Base-by-base conservation (phyloP, 495 filamentous ascomycete genomes). In the Aspergillus nidulans region DNA sequence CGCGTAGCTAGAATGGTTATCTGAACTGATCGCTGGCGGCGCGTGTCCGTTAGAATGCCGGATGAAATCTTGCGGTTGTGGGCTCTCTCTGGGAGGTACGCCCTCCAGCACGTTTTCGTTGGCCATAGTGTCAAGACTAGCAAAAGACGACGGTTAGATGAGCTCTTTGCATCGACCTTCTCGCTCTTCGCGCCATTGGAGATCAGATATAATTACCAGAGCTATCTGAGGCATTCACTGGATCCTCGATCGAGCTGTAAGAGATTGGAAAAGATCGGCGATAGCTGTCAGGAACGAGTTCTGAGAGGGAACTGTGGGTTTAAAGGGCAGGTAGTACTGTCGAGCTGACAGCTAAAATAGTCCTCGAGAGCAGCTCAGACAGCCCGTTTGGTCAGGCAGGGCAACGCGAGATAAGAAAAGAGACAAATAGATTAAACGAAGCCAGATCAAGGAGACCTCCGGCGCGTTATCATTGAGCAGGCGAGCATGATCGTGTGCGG, bases 1-100 rank as follows among this genome's bases (percentile, higher is more conserved):
- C 19, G 77, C 69, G 53, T 83, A 81, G 43, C 70, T 67, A 23
- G 79, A 63, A 38, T 83, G 71, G 13, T 39, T 12, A 9, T 73
- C 38, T 23, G 44, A 21, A n/a, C 4, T 36, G 13, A 25, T 9
- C 9, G 36, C 24, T 30, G 32, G 21, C 6, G 23, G 13, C 15
- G 32, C 6, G 7, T 36, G n/a, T n/a, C 24, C 28, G 9, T 36
- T 16, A 23, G 23, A 20, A 46, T 16, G 38, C 34, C 44, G 26
- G 34, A 52, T 52, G 23, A 36, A 24, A 55, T 49, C 53, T 10
- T 43, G 26, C 6, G 28, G 24, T n/a, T n/a, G n/a, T 13, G 45
- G 10, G 25, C 9, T 44, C 20, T 44, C 45, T 36, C 18, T 32
- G 18, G 53, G 53, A n/a, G 53, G 10, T 12, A 56, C 43, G 34